Conservation (phyloP, 768 basidiomycete species). For the Rhizopogon roseolus region DNA sequence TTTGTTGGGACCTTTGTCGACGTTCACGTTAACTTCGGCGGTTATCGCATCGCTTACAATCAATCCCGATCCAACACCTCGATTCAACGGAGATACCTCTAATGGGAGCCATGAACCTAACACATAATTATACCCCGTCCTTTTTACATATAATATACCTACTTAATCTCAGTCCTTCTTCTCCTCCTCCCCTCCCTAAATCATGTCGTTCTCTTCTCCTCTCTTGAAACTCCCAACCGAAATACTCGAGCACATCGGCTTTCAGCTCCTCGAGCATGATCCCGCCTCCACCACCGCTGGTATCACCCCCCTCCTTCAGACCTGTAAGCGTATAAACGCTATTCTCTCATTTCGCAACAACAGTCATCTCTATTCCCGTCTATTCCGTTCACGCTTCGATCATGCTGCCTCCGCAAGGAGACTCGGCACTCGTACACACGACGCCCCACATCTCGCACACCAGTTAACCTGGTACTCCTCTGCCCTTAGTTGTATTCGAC, state of each 20-base stretch:
- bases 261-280: slow-evolving; percentile 30
- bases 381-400: slow-evolving; percentile 60
- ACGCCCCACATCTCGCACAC: slow-evolving; percentile 28
- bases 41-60: too few species aligned
- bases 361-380: slow-evolving; percentile 41
- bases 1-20: too few species aligned
- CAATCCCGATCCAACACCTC: too few species aligned
- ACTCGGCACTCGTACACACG: slow-evolving; percentile 35
- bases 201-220: slow-evolving; percentile 8
- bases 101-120: too few species aligned
- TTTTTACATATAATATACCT: neutral
- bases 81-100: slow-evolving; percentile 5
- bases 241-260: slow-evolving; percentile 46
- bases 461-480: slow-evolving; percentile 37
- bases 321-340: slow-evolving; percentile 35
- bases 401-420: slow-evolving; percentile 45
- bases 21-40: too few species aligned
- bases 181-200: slow-evolving; percentile 8
- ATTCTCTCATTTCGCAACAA: slow-evolving; percentile 24
- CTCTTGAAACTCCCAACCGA: slow-evolving; percentile 35
- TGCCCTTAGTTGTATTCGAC: slow-evolving; percentile 26
- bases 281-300: slow-evolving; percentile 23
- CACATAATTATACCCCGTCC: slow-evolving; percentile 12
- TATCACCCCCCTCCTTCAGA: slow-evolving; percentile 44
- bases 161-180: neutral